Percentiles rank a stretch among this genome's conserved stretches.
Conservation (phyloP, 1,284 basidiomycete genomes). For the Trichosporon inkin region DNA sequence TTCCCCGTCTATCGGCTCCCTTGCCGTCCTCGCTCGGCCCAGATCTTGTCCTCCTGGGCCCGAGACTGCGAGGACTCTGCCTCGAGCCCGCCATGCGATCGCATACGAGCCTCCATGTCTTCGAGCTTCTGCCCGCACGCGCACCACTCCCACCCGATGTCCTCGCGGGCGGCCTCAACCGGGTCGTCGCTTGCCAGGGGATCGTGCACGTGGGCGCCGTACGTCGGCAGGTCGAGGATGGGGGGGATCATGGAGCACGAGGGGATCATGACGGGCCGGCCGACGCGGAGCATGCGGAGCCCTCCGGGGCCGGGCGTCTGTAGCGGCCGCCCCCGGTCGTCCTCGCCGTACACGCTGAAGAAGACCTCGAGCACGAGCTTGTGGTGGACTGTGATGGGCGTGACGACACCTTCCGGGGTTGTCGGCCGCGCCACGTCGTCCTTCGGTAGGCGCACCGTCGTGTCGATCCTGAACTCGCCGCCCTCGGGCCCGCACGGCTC, state of each 20-base stretch:
- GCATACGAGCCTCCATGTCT: slow-evolving; percentile 32
- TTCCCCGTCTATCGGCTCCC: background rate
- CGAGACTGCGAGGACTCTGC: background rate
- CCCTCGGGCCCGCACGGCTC: slow-evolving; percentile 17
- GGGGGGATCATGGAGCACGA: slow-evolving; percentile 27
- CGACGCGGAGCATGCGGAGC: slow-evolving; percentile 41
- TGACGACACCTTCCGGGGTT: slow-evolving; percentile 34
- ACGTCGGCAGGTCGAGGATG: slow-evolving; percentile 18
- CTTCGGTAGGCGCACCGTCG: slow-evolving; percentile 34
- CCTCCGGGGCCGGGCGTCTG: slow-evolving; percentile 34
- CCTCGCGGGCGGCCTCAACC: background rate
- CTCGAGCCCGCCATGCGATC: background rate
- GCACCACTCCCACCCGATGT: slow-evolving; percentile 25
- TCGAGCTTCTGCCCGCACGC: slow-evolving; percentile 35
- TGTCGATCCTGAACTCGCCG: slow-evolving; percentile 17
- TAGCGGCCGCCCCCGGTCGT: slow-evolving; percentile 26
- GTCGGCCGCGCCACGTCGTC: slow-evolving; percentile 37
- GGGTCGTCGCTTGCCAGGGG: slow-evolving; percentile 1
- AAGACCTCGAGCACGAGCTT: slow-evolving; percentile 44
- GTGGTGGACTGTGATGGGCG: slow-evolving; percentile 46
- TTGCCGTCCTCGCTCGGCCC: slow-evolving; percentile 7
- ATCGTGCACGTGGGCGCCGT: slow-evolving; percentile 15
- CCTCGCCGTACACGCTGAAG: slow-evolving; percentile 43
- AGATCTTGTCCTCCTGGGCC: slow-evolving; percentile 5
- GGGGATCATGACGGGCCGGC: slow-evolving; percentile 38